phyloP scores from a whole-genome alignment of 1,284 basidiomycete species.

The Cutaneotrichosporon spelunceum region DNA sequence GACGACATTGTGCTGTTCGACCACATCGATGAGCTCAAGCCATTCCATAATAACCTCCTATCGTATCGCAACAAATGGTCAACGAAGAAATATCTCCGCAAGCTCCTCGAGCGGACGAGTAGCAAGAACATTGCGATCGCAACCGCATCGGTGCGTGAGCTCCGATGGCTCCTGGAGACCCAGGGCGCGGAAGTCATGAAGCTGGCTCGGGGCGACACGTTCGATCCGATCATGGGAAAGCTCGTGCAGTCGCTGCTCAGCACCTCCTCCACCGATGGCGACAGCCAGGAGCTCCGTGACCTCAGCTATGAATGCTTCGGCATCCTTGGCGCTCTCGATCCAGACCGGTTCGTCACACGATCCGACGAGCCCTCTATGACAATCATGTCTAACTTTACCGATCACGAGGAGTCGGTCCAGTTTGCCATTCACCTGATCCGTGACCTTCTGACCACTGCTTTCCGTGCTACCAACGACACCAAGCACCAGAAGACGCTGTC shows the following conservation, averaged over 20 bases:
- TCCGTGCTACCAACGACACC: constrained; percentile 89
- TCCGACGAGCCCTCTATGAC: constrained; percentile 64
- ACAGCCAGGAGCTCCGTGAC: constrained; percentile 61
- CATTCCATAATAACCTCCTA: constrained; percentile 57
- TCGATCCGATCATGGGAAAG: constrained; percentile 71
- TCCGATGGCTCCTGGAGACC: constrained; percentile 63
- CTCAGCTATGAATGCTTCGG: constrained; percentile 88
- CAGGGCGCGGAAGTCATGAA: constrained; percentile 59
- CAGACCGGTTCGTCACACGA: constrained; percentile 67
- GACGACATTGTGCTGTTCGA: constrained; percentile 77
- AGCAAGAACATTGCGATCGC: constrained; percentile 82
- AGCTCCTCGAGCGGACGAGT: constrained; percentile 68
- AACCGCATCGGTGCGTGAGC: constrained; percentile 70
- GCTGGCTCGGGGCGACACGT: constrained; percentile 76
- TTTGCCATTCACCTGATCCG: constrained; percentile 85
- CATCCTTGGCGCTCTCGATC: constrained; percentile 90
- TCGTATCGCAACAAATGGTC: constrained; percentile 58
- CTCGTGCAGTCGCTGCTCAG: constrained; percentile 68
- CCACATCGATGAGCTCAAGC: constrained; percentile 64
- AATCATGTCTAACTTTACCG: constrained; percentile 76
- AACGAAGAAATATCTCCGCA: constrained; percentile 60
- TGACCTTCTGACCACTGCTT: constrained; percentile 85
- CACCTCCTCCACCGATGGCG: constrained; percentile 71
- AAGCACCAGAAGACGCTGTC: constrained; percentile 86
- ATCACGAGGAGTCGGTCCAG: constrained; percentile 70